Conservation (phyloP, 2,329 filamentous ascomycete genomes). For the Fusarium nodosum region DNA sequence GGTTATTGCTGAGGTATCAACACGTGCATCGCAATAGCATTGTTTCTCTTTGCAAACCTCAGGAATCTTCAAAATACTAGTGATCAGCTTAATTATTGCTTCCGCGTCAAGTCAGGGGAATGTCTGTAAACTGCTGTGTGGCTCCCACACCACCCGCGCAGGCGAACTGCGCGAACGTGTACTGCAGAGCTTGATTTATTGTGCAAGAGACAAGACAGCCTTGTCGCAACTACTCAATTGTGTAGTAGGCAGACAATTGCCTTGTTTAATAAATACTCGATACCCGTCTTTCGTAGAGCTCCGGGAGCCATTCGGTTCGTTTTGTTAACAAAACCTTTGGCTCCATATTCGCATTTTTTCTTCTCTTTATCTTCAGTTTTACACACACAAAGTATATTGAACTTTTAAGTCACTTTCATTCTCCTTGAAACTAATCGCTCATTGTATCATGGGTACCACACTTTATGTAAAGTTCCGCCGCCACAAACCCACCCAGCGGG, state of each 20-base stretch:
- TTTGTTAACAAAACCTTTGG: constrained; percentile 1
- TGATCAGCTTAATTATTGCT: constrained; percentile 1
- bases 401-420: constrained; percentile 4
- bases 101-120: constrained; percentile 4
- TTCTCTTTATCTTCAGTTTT: constrained; percentile 1
- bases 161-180: constrained; percentile 6
- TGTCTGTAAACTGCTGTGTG: constrained; percentile 1
- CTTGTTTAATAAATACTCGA: constrained; percentile 1
- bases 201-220: not conserved
- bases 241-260: constrained; percentile 10
- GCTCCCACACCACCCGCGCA: constrained; percentile 4
- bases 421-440: not conserved
- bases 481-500: constrained; percentile 1
- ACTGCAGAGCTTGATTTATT: constrained; percentile 3
- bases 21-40: not conserved
- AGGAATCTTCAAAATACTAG: constrained; percentile 1
- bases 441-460: not conserved
- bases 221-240: not conserved
- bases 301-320: not conserved
- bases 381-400: constrained; percentile 3
- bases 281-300: not conserved
- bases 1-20: constrained; percentile 3
- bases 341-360: constrained; percentile 1
- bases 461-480: not conserved
- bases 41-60: not conserved